A percentile compares a stretch with the other conserved stretches of the same genome.
Evolutionary conservation across 2,329 filamentous ascomycete genomes (phyloP).

Genomic region (Rhinocladiella mackenziei): DNA sequence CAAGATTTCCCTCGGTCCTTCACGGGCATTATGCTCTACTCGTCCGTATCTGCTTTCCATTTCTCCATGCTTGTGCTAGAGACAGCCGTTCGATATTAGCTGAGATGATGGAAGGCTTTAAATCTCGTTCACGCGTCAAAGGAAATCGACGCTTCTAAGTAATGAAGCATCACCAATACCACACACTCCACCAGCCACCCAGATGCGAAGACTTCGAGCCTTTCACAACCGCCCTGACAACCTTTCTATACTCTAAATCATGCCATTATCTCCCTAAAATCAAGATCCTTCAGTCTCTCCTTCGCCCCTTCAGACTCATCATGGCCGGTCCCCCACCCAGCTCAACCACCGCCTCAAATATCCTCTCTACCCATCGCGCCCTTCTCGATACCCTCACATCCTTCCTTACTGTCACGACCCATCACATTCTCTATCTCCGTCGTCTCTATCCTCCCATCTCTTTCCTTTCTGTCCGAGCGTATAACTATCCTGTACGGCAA

Average conservation of each 20-base stretch:
- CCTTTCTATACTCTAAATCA: too few species aligned
- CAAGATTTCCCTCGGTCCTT: too few species aligned
- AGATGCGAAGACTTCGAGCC: too few species aligned
- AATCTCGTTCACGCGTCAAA: too few species aligned
- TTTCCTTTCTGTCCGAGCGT: constrained; percentile 74
- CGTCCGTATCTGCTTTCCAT: not conserved
- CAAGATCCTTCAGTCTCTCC: not conserved
- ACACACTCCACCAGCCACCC: too few species aligned
- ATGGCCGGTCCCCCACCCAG: constrained; percentile 20
- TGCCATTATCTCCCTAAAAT: too few species aligned
- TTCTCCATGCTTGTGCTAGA: too few species aligned
- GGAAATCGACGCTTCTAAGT: too few species aligned
- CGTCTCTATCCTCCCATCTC: constrained; percentile 70
- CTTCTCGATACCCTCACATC: constrained; percentile 60
- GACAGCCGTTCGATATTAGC: too few species aligned
- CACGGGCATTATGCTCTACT: not conserved
- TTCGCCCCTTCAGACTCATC: not conserved
- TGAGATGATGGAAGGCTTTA: too few species aligned
- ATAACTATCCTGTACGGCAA: constrained; percentile 80
- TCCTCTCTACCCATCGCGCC: constrained; percentile 40
- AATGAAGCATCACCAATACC: too few species aligned
- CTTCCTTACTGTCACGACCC: constrained; percentile 77
- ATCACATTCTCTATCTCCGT: constrained; percentile 82
- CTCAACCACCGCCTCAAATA: constrained; percentile 35
- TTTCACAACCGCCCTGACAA: too few species aligned